Base-by-base conservation (phyloP, 768 basidiomycete species). In the Hygrophoropsis aurantiaca region DNA sequence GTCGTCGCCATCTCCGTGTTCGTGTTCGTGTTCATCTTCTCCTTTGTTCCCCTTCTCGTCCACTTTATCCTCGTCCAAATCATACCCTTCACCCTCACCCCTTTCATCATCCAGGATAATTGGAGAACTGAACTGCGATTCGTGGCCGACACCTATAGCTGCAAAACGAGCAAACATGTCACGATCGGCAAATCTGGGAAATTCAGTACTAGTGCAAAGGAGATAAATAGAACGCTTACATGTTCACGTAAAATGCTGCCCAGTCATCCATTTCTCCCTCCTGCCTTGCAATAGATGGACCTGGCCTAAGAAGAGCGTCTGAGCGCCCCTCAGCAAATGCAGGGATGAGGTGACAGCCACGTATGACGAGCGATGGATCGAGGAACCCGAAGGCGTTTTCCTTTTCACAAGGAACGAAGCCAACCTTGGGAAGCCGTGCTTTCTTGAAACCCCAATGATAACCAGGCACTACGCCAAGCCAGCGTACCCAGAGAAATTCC, bases 401-500 rank as follows among this genome's bases (percentile, higher is more conserved):
- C 20, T 67, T 62, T 3, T 42, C 41, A 11, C 61, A 51, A 0
- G 67, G 57, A 11, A 71, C 51, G 42, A 65, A 71, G 1, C 60
- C 58, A 11, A 70, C 40, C 26, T 58, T 61, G 5, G 66, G 66
- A 4, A 71, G 55, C 2, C 45, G 33, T 2, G 57, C 52, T 33
- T 47, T 23, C 4, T 41, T 33, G 23, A 48, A 51, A 13, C 64
- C 59, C 38, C 39, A 53, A 3, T 16, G 43, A 34, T 53, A 44
- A 2, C 50, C 49, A 2, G 55, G 57, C 24, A 68, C 63, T 0
- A 35, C 41, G 3, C 62, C 68, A 24, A 72, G 55, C 74, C 73
- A 75, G 0, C 62, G 62, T 3, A 76, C 61, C 68, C 70, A 73
- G 0, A 75, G 54, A 16, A 74, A 53, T 13, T 71, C 65, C 37